Percentiles rank a stretch among this genome's conserved stretches.
Evolutionary conservation across 31 red algal genomes (phyloP).

Genomic region (Bonnemaisonia californica): DNA sequence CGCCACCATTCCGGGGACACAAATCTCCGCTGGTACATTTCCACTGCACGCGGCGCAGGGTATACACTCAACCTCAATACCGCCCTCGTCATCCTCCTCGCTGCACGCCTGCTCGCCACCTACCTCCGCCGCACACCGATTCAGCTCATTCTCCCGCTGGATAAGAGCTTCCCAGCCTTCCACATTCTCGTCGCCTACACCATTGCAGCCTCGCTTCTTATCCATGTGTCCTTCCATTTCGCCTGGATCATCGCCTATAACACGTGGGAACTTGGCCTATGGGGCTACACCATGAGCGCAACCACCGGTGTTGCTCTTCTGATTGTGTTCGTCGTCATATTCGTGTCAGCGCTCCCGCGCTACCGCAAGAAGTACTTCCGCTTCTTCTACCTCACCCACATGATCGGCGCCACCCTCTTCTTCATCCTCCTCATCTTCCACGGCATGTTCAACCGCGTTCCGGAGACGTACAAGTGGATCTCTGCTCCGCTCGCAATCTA

Average conservation of each 20-base stretch:
- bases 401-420: slow-evolving; percentile 59
- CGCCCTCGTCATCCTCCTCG: slow-evolving; percentile 61
- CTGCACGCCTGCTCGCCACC: slow-evolving; percentile 52
- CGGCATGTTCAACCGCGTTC: slow-evolving; percentile 44
- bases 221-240: slow-evolving; percentile 69
- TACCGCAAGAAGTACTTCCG: slow-evolving; percentile 55
- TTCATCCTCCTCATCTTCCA: slow-evolving; percentile 67
- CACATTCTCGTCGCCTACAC: slow-evolving; percentile 72
- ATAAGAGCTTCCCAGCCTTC: slow-evolving; percentile 63
- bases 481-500: slow-evolving; percentile 63
- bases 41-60: slow-evolving; percentile 63
- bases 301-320: slow-evolving; percentile 53
- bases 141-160: slow-evolving; percentile 57
- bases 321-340: slow-evolving; percentile 49
- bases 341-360: slow-evolving; percentile 7
- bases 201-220: slow-evolving; percentile 25
- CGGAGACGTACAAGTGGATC: slow-evolving; percentile 86
- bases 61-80: slow-evolving; percentile 78
- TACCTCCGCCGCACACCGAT: slow-evolving; percentile 48
- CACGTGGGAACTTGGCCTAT: slow-evolving; percentile 46
- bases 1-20: slow-evolving; percentile 7
- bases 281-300: slow-evolving; percentile 50
- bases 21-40: slow-evolving; percentile 42
- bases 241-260: slow-evolving; percentile 33
- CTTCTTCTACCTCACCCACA: slow-evolving; percentile 52